Evolutionary conservation across 129 eudicot species (phyloP).

Genomic region (Helianthus tuberosus): DNA sequence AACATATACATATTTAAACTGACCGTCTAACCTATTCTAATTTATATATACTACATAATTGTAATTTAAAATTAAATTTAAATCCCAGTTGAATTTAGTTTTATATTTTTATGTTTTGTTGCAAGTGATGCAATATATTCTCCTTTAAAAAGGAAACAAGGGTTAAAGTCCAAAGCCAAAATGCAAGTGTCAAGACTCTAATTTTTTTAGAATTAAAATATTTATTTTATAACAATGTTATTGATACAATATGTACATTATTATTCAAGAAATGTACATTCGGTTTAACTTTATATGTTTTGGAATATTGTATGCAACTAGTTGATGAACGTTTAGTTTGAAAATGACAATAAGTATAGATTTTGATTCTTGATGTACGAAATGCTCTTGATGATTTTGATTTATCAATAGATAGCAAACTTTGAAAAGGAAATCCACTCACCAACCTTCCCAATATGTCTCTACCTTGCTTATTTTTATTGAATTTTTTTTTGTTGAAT

Average conservation of each 20-base stretch:
- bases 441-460: slow-evolving; percentile 35
- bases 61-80: not conserved
- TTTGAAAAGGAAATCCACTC: slow-evolving; percentile 36
- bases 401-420: slow-evolving; percentile 25
- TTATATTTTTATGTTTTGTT: not conserved
- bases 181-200: slow-evolving; percentile 24
- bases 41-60: not conserved
- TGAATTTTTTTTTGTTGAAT: not conserved
- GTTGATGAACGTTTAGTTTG: slow-evolving; percentile 28
- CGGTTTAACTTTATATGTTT: not conserved
- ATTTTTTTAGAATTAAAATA: slow-evolving; percentile 14
- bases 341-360: slow-evolving; percentile 33
- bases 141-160: slow-evolving; percentile 24
- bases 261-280: slow-evolving; percentile 1
- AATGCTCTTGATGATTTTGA: slow-evolving; percentile 29
- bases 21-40: slow-evolving; percentile 13
- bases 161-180: slow-evolving; percentile 36
- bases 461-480: slow-evolving; percentile 10
- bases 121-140: slow-evolving; percentile 38
- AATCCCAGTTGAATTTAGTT: not conserved
- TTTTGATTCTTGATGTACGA: slow-evolving; percentile 26
- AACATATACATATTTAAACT: slow-evolving; percentile 17
- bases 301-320: slow-evolving; percentile 29
- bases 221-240: not conserved
- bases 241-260: slow-evolving; percentile 11